Conservation (phyloP, 768 basidiomycete genomes). For the Lenzites betulinus region DNA sequence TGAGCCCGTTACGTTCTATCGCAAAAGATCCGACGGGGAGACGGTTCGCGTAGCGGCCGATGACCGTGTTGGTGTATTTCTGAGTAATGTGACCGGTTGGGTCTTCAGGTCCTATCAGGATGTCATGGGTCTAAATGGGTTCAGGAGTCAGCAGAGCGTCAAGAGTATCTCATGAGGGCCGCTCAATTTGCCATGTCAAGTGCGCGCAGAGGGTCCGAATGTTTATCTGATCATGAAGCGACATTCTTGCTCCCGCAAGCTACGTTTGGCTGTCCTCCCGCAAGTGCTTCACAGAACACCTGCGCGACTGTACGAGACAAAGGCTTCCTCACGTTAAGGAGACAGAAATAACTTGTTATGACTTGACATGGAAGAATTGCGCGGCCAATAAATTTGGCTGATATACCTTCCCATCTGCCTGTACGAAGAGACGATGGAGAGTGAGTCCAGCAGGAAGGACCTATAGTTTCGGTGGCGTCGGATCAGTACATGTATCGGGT, state of each 20-base stretch:
- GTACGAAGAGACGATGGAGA: conserved; percentile 65
- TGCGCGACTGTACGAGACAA: too few relatives aligned
- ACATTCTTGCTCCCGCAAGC: too few relatives aligned
- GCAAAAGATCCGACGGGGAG: conserved; percentile 53
- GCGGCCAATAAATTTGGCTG: not conserved
- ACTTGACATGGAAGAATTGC: too few relatives aligned
- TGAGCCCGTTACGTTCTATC: conserved; percentile 55
- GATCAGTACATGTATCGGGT: not conserved
- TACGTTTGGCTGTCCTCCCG: too few relatives aligned
- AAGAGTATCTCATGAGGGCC: too few relatives aligned
- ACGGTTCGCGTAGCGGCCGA: conserved; percentile 75
- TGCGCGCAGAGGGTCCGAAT: too few relatives aligned
- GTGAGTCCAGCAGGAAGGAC: conserved; percentile 69
- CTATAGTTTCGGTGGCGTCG: conserved; percentile 36
- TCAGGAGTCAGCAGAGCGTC: not conserved
- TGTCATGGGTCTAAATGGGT: conserved; percentile 62
- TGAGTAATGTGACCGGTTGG: conserved; percentile 57
- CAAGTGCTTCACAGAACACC: too few relatives aligned
- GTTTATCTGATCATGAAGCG: not conserved
- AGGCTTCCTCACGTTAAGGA: too few relatives aligned
- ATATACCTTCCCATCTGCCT: conserved; percentile 62
- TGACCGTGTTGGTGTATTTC: conserved; percentile 72
- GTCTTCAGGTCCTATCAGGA: conserved; percentile 71
- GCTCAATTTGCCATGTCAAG: too few relatives aligned
- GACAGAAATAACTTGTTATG: too few relatives aligned